Evolutionary conservation across 2,329 filamentous ascomycete species (phyloP).

Genomic region (Alternaria sp.): DNA sequence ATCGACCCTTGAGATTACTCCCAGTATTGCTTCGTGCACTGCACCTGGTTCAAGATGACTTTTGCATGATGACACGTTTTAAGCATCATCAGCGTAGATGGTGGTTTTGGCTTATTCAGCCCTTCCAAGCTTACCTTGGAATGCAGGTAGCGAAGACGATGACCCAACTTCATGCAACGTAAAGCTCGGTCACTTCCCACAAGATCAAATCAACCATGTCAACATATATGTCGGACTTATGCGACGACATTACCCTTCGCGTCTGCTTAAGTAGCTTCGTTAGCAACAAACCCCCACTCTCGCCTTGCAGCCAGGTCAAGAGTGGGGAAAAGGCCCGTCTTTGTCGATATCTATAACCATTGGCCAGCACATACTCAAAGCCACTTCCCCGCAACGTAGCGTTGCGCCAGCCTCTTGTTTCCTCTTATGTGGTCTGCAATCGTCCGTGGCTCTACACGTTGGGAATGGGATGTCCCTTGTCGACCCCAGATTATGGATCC

Average conservation of each 20-base stretch:
- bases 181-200: background rate
- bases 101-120: background rate
- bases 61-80: background rate
- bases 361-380: no score
- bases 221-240: background rate
- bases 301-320: no score
- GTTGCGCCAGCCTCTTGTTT: no score
- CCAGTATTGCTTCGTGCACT: background rate
- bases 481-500: conserved; percentile 13
- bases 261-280: background rate
- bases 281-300: no score
- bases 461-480: background rate
- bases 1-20: background rate
- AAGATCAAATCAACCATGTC: background rate
- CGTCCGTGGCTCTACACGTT: no score
- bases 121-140: background rate
- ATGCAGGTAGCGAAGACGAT: background rate
- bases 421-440: no score
- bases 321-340: no score
- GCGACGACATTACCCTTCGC: background rate
- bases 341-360: no score
- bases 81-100: background rate
- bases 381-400: no score
- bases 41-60: background rate
- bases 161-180: background rate